Conservation (phyloP, 2,329 filamentous ascomycete genomes). For the Diaporthe aspalathi region DNA sequence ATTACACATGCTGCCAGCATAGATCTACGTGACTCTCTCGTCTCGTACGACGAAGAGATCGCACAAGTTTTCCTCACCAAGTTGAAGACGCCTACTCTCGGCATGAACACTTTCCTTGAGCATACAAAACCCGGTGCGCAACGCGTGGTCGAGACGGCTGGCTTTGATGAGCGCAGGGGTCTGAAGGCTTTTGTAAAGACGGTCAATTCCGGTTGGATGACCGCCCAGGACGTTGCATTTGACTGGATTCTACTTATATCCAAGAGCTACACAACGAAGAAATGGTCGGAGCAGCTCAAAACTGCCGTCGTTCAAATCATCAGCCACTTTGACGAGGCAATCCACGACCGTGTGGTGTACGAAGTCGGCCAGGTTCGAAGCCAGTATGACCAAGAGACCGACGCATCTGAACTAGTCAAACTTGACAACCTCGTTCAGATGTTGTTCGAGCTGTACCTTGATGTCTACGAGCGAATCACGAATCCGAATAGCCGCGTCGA, state of each 20-base stretch:
- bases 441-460: constrained; percentile 71
- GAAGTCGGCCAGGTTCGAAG: constrained; percentile 51
- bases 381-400: not conserved
- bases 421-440: constrained; percentile 64
- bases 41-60: constrained; percentile 64
- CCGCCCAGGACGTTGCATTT: constrained; percentile 67
- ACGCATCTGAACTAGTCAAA: constrained; percentile 42
- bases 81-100: constrained; percentile 62
- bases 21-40: constrained; percentile 62
- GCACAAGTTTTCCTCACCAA: constrained; percentile 65
- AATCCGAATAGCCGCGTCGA: constrained; percentile 68
- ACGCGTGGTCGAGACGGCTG: constrained; percentile 57
- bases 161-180: constrained; percentile 65
- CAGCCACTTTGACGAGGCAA: constrained; percentile 62
- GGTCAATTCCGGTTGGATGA: constrained; percentile 63
- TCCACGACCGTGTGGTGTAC: constrained; percentile 60
- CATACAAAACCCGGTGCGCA: constrained; percentile 69
- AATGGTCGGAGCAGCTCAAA: constrained; percentile 71
- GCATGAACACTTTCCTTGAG: constrained; percentile 72
- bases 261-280: constrained; percentile 60
- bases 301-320: constrained; percentile 67
- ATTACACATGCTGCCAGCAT: constrained; percentile 58
- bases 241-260: constrained; percentile 67
- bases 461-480: constrained; percentile 69
- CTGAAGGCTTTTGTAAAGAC: constrained; percentile 63